Base-by-base conservation (phyloP, 2,329 filamentous ascomycete genomes). In the Aaosphaeria arxii region DNA sequence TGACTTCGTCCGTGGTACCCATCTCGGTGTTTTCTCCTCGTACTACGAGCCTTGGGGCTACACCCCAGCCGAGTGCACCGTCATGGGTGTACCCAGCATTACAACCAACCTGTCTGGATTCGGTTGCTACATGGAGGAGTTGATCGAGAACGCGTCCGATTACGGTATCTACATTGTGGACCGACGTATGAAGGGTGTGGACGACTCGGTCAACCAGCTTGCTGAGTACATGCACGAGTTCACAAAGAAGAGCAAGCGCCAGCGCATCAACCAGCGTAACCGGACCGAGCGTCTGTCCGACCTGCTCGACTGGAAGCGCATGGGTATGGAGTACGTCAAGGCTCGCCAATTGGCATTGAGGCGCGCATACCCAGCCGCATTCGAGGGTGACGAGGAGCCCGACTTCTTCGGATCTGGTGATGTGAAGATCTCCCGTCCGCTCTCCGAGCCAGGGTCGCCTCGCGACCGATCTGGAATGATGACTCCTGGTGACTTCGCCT, bases 41-140 rank as follows among this genome's bases (percentile, higher is more conserved):
- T 97, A 97, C 81, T 99, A 99, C 71, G 94, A 99, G 75, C 94
- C 94, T 6, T 99, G 94, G 94, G 94, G 94, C 41, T 99, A 99
- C 74, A 99, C 94, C 2, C 94, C 92, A 0, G 92, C 94, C 45
- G 94, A 97, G 72, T 99, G 94, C 73, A 97, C 94, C 0, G 94
- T 97, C 54, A 97, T 97, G 94, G 94, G 94, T 61, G 91, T 99
- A 38, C 94, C 94, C 40, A 96, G 90, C 72, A 96, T 99, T 73
- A 97, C 94, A 7, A 97, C 92, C 30, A 99, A 99, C 72, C 77
- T 99, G 40, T 97, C 94, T 5, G 94, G 94, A 17, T 99, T 99
- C 64, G 94, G 94, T 43, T 97, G 94, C 74, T 97, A 99, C 73
- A 99, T 99, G 94, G 94, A 99, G 72, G 94, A 97, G 73, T 76